Evolutionary conservation across 2,329 filamentous ascomycete species (phyloP), one percentile per base, ranked within the genome.

Genomic region (Cladosporium sp.): DNA sequence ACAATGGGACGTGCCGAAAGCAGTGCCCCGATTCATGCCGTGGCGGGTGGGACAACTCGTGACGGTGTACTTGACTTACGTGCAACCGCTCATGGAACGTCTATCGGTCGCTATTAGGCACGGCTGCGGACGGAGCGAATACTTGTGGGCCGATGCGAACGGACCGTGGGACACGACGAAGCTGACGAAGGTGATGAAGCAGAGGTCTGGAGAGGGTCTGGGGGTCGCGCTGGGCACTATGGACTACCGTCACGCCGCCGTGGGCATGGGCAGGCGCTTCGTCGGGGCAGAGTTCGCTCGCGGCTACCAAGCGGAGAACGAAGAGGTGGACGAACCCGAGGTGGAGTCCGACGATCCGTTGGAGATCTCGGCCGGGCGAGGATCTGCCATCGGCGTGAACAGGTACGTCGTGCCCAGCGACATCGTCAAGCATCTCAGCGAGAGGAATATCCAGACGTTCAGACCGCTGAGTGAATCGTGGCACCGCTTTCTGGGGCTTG

Each of bases 341-440:
- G 67, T 72, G 21, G 70, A 72, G 0, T 49, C 69, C n/a, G 69
- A 72, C 3, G 64, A 71, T 16, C 59, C 65, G 66, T 67, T 60
- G 48, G 70, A 69, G 69, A 67, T 68, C 34, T 64, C 51, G 26
- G 65, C 16, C 66, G 46, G 51, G 67, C 63, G 18, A 53, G 21
- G 36, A 34, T 63, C 25, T 67, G 66, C 61, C 66, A 69, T 65
- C 25, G 57, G 62, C 18, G 65, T 49, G 25, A 67, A 67, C 36
- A 56, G 65, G 30, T 67, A 67, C 54, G 67, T 65, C 51, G 64
- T 72, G 34, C 66, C 63, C 13, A 66, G 68, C 14, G 61, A 73
- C 49, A 69, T 71, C 53, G 34, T 72, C 1, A 70, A 71, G 67
- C 61, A 72, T 68, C 66, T 72, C 7, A 72, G 69, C 58, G 53